Evolutionary conservation across 805 yeast species (phyloP).

Genomic region (Wickerhamiella bombiphila): DNA sequence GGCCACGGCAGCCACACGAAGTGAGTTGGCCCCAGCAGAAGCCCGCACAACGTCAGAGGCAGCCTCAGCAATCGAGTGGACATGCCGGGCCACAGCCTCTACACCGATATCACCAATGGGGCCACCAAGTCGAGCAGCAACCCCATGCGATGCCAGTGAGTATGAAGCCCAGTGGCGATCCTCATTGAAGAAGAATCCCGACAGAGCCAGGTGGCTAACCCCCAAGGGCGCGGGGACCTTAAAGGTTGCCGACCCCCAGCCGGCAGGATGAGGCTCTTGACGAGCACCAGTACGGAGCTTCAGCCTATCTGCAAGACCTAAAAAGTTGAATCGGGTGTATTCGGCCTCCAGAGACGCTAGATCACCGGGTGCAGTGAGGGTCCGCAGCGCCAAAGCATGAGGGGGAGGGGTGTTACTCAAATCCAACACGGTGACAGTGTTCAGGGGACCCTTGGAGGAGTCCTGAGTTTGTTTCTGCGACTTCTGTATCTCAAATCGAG

Average conservation of each 20-base stretch:
- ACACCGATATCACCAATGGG: constrained; percentile 36
- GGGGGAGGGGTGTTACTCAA: constrained; percentile 10
- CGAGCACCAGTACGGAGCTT: constrained; percentile 9
- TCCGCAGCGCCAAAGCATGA: constrained; percentile 6
- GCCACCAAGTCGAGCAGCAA: constrained; percentile 27
- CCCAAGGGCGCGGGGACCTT: constrained; percentile 15
- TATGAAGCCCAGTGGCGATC: constrained; percentile 40
- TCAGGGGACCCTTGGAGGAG: constrained; percentile 1
- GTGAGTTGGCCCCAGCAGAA: constrained; percentile 40
- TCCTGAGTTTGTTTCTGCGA: neutral
- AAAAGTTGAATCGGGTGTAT: constrained; percentile 10
- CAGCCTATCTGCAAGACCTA: constrained; percentile 17
- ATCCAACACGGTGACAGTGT: constrained; percentile 10
- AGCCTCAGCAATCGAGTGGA: constrained; percentile 32
- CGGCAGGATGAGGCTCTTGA: constrained; percentile 14
- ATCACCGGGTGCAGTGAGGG: constrained; percentile 8
- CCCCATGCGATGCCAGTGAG: constrained; percentile 35
- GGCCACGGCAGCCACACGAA: constrained; percentile 39
- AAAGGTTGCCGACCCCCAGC: constrained; percentile 14
- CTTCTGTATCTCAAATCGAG: constrained; percentile 8
- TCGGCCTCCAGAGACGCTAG: constrained; percentile 8
- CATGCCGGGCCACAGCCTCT: constrained; percentile 39
- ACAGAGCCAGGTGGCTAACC: constrained; percentile 8
- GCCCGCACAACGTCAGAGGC: constrained; percentile 49
- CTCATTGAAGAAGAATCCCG: constrained; percentile 35